A percentile compares a stretch with the other conserved stretches of the same genome.
Evolutionary conservation across 192 early-diverging fungal species (phyloP).

Genomic region (Backusella psychrophila): DNA sequence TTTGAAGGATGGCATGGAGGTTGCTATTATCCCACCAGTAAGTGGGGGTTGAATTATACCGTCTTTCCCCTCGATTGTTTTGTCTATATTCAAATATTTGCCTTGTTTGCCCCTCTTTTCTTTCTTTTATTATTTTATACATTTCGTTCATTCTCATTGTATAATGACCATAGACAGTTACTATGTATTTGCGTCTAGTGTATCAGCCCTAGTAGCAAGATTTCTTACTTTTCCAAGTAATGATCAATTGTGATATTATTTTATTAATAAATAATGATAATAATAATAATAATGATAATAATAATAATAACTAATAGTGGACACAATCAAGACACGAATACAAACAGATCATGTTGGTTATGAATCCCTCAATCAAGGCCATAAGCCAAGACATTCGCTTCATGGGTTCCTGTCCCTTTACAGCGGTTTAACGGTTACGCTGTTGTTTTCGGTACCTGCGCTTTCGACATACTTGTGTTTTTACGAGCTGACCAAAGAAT

Average conservation of each 20-base stretch:
- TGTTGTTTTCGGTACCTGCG: slow-evolving; percentile 67
- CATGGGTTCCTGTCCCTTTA: slow-evolving; percentile 49
- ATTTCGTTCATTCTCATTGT: background rate
- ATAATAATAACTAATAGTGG: slow-evolving; percentile 41
- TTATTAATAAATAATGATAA: background rate
- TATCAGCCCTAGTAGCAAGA: slow-evolving; percentile 59
- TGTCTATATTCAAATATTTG: no score
- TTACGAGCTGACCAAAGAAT: slow-evolving; percentile 66
- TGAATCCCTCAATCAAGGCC: background rate
- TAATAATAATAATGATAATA: background rate
- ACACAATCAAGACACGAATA: slow-evolving; percentile 72
- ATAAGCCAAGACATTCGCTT: background rate
- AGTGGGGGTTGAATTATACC: slow-evolving; percentile 52
- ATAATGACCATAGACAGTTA: slow-evolving; percentile 14
- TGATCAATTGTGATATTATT: background rate
- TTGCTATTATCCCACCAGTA: slow-evolving; percentile 66
- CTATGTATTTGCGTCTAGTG: slow-evolving; percentile 45
- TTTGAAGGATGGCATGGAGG: slow-evolving; percentile 55
- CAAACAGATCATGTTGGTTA: slow-evolving; percentile 39
- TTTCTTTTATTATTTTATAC: background rate
- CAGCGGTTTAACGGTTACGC: slow-evolving; percentile 65
- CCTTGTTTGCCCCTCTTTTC: background rate
- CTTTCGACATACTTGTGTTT: slow-evolving; percentile 64
- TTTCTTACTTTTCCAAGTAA: slow-evolving; percentile 64
- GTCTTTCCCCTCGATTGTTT: no score